These are phyloP conservation scores for Fusarium sterilihyphosum DNA, from an alignment of 2,329 filamentous ascomycete genomes.

Conservation along the genomic window DNA sequence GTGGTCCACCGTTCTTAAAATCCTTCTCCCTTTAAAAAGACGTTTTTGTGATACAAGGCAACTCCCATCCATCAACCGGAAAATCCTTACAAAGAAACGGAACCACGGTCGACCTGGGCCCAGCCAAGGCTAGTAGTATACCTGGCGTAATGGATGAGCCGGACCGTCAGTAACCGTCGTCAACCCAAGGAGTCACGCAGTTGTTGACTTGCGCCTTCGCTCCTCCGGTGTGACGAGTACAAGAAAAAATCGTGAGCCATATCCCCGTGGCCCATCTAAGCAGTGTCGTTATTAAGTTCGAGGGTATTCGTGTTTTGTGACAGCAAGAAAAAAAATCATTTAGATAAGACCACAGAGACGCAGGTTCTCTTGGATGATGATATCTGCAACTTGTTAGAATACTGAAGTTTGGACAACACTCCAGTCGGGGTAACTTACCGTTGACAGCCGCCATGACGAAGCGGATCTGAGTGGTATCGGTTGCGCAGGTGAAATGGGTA, in stretches of 20 bases:
- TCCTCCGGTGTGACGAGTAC: slow-evolving; percentile 46
- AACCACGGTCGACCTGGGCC: slow-evolving; percentile 44
- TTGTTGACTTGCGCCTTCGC: slow-evolving; percentile 33
- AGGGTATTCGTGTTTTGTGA: slow-evolving; percentile 56
- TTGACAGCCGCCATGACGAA: slow-evolving; percentile 99
- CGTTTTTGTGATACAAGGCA: slow-evolving; percentile 47
- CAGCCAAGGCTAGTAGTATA: slow-evolving; percentile 42
- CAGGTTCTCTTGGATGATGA: slow-evolving; percentile 99
- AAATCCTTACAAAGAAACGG: slow-evolving; percentile 46
- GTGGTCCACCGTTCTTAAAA: slow-evolving; percentile 37
- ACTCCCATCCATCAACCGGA: slow-evolving; percentile 45
- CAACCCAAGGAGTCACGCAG: slow-evolving; percentile 29
- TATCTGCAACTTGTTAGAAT: slow-evolving; percentile 73
- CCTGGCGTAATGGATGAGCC: slow-evolving; percentile 23
- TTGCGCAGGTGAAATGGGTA: slow-evolving; percentile 99
- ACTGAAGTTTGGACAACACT: not conserved
- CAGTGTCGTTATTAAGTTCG: slow-evolving; percentile 53
- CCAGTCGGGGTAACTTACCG: slow-evolving; percentile 66
- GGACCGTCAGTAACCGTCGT: slow-evolving; percentile 30
- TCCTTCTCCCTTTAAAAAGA: slow-evolving; percentile 40
- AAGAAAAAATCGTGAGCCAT: slow-evolving; percentile 53
- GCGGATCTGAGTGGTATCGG: slow-evolving; percentile 97
- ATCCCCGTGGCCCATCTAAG: slow-evolving; percentile 50
- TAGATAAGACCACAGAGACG: slow-evolving; percentile 97
- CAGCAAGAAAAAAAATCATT: slow-evolving; percentile 53